Conservation (phyloP, 768 basidiomycete genomes). For the Hygrophorus pudorinus region DNA sequence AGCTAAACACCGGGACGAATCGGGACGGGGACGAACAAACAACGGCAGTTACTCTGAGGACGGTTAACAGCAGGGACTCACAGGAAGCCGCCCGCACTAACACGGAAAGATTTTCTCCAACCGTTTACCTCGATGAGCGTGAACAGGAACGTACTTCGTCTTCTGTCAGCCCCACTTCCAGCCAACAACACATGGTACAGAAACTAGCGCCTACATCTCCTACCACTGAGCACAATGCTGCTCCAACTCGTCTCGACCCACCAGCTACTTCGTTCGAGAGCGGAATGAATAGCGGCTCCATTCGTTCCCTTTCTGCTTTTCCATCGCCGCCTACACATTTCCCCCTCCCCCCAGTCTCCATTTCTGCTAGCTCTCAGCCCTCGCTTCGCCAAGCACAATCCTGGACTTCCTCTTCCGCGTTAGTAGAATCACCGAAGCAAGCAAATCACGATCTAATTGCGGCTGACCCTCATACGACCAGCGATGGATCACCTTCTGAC, state of each 20-base stretch:
- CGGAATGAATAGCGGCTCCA: conserved; percentile 38
- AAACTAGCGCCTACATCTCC: conserved; percentile 2
- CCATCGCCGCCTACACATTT: conserved; percentile 66
- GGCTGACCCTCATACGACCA: not conserved
- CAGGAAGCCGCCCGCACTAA: conserved; percentile 5
- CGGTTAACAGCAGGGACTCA: conserved; percentile 7
- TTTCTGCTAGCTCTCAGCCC: conserved; percentile 17
- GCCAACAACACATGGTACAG: not conserved
- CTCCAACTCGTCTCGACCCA: conserved; percentile 25
- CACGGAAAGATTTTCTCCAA: conserved; percentile 3
- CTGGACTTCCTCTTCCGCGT: conserved; percentile 15
- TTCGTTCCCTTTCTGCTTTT: conserved; percentile 66
- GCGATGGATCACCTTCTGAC: not conserved
- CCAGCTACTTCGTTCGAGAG: conserved; percentile 23
- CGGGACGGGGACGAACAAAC: conserved; percentile 8
- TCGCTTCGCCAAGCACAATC: conserved; percentile 11
- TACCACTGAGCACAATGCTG: not conserved
- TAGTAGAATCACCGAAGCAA: conserved; percentile 17
- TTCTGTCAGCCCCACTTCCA: not conserved
- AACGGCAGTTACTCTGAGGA: conserved; percentile 4
- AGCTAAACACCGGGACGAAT: not conserved
- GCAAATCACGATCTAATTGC: not conserved
- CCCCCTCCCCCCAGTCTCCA: conserved; percentile 43
- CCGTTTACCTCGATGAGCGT: not conserved
- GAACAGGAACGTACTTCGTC: conserved; percentile 2